Base-by-base conservation (phyloP, 2,329 filamentous ascomycete genomes). In the Colletotrichum simmondsii region DNA sequence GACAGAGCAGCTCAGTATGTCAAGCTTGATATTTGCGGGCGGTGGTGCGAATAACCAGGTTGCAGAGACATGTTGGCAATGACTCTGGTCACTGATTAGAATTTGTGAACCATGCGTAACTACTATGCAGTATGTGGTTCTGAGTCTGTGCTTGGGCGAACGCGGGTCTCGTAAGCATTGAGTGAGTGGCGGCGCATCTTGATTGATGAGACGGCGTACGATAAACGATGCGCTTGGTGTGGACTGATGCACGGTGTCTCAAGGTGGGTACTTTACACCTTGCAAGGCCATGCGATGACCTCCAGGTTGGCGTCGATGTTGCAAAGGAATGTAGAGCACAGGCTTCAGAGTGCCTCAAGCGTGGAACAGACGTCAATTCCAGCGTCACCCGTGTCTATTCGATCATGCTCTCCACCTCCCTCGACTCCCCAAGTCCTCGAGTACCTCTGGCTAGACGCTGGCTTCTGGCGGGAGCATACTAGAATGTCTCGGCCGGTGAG, bases 291-390 rank as follows among this genome's bases (percentile, higher is more conserved):
- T 35, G 46, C 30, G 30, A 28, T 54, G 35, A 53, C 32, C 54
- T 58, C 52, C 46, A 42, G 30, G 30, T 54, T 63, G 65, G 24
- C 57, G 49, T 22, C 53, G 32, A 65, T 61, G 49, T 60, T 42
- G 56, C 46, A 30, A 63, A 37, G 58, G 26, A 46, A 65, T 42
- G 62, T 52, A 57, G 37, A 46, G 62, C 53, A 71, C 57, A 63
- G 64, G 49, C 65, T 62, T 19, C 35, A 16, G 57, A 16, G 56
- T 68, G 68, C 35, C 35, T 63, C 58, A 68, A 63, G 65, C 69
- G 52, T 72, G 32, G 58, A 42, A 62, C 49, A 71, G 58, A 46
- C 54, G 42, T 32, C 54, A 26, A 65, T 32, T 58, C 22, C 54
- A 53, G 22, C 30, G 54, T 19, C 37, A 42, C 14, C 37, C 16